phyloP scores from a whole-genome alignment of 2,329 filamentous ascomycete genomes.

The Mollisia scopiformis region DNA sequence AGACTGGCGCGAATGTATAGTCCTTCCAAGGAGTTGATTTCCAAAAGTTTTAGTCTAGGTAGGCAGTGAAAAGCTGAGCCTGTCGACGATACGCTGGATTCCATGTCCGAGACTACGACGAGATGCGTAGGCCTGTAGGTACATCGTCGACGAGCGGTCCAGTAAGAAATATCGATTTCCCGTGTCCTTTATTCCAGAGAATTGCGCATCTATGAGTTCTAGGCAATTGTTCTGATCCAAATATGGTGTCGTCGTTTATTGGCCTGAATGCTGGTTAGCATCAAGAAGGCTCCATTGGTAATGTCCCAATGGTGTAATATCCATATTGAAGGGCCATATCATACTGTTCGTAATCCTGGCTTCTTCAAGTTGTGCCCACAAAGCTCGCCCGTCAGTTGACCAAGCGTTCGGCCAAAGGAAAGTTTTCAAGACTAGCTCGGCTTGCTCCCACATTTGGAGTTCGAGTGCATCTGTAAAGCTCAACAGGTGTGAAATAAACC shows the following conservation, averaged over 20 bases:
- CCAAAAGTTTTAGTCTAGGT: no score
- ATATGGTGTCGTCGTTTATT: no score
- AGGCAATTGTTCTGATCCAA: no score
- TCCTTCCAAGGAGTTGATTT: no score
- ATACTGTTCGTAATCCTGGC: conserved; percentile 3
- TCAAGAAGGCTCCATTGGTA: conserved; percentile 1
- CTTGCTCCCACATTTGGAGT: conserved; percentile 10
- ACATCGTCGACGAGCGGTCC: no score
- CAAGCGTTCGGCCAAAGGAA: conserved; percentile 13
- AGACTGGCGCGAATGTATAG: no score
- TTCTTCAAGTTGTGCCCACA: conserved; percentile 17
- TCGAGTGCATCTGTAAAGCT: conserved; percentile 10
- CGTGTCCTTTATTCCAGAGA: not conserved
- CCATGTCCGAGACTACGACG: no score
- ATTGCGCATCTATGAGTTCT: no score
- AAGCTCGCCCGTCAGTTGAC: not conserved
- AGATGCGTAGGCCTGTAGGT: no score
- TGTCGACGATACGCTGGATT: no score
- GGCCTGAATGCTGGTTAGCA: not conserved
- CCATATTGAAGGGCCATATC: not conserved
- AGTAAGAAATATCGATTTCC: no score
- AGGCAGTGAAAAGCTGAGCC: no score
- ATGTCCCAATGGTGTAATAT: not conserved
- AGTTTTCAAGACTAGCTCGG: conserved; percentile 9
- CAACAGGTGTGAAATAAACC: conserved; percentile 17